These are phyloP conservation scores for Trichocomaceae sp. DNA, from an alignment of 2,329 filamentous ascomycete species.

Conservation along the genomic window DNA sequence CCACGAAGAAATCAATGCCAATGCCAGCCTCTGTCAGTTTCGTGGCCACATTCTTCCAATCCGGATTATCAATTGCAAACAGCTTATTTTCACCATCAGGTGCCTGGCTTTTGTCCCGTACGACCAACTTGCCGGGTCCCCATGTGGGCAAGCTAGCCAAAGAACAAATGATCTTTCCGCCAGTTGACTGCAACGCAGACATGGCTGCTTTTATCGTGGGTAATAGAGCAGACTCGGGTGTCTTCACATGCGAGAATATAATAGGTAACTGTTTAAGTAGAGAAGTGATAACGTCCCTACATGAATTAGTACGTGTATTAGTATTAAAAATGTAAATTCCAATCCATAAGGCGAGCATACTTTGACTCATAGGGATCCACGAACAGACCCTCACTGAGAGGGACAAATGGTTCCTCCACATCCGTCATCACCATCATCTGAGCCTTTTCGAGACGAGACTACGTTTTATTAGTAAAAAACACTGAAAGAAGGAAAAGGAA, in stretches of 20 bases:
- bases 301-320: not conserved
- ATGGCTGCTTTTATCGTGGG: conserved; percentile 77
- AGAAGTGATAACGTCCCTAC: conserved; percentile 69
- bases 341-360: conserved; percentile 31
- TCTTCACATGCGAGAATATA: conserved; percentile 82
- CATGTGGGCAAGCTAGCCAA: conserved; percentile 82
- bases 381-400: conserved; percentile 83
- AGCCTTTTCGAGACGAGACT: conserved; percentile 72
- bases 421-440: conserved; percentile 99
- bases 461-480: conserved; percentile 20
- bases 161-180: conserved; percentile 87
- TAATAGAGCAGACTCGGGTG: conserved; percentile 81
- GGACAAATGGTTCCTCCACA: conserved; percentile 91
- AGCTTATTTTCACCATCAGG: conserved; percentile 90
- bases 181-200: conserved; percentile 75
- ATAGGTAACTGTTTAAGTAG: conserved; percentile 75
- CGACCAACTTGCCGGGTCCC: conserved; percentile 77
- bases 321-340: not conserved
- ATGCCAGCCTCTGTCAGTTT: conserved; percentile 83
- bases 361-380: conserved; percentile 90
- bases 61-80: conserved; percentile 80
- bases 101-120: conserved; percentile 79
- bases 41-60: conserved; percentile 76
- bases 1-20: conserved; percentile 90
- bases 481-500: conserved; percentile 9